These are phyloP conservation scores for Encephalitozoon romaleae DNA, from an alignment of 371 early-diverging fungal genomes.

Conservation along the genomic window DNA sequence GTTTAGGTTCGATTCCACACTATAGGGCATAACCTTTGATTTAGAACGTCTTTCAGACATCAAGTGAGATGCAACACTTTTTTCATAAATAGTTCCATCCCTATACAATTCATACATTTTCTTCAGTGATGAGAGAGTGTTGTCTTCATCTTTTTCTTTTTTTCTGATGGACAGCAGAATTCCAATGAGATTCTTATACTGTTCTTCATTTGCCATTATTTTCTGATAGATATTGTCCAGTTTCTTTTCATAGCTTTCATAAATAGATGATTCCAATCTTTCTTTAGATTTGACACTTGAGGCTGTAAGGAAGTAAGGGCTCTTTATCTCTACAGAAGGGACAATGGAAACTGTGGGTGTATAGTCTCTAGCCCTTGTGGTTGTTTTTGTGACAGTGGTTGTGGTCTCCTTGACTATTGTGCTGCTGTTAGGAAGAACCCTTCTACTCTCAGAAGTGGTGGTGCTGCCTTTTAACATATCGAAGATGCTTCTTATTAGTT, in stretches of 20 bases:
- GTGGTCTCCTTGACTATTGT: neutral
- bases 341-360: neutral
- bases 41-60: neutral
- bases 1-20: neutral
- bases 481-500: neutral
- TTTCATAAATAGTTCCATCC: neutral
- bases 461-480: neutral
- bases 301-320: neutral
- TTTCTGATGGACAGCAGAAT: neutral
- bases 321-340: neutral
- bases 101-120: neutral
- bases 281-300: neutral
- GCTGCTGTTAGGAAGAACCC: neutral
- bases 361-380: neutral
- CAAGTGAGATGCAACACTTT: neutral
- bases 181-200: neutral
- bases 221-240: neutral
- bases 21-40: neutral
- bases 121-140: neutral
- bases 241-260: neutral
- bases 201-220: neutral
- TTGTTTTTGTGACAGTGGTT: neutral
- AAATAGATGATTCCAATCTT: neutral
- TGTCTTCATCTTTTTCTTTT: neutral
- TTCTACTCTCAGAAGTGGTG: neutral